phyloP scores from a whole-genome alignment of 768 basidiomycete genomes.

The Macrolepiota fuliginosa region DNA sequence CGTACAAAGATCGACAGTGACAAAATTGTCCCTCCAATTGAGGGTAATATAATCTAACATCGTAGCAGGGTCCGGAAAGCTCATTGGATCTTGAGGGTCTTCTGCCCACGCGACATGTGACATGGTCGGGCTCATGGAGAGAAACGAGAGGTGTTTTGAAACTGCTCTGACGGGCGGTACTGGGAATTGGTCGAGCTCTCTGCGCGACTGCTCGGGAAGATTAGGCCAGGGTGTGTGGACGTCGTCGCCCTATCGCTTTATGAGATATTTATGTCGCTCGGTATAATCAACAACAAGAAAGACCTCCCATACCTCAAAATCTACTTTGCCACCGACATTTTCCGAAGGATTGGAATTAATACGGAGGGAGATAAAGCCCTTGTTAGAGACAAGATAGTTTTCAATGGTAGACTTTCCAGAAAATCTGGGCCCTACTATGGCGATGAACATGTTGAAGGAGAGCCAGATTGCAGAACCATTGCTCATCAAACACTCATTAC shows the following conservation, averaged over 20 bases:
- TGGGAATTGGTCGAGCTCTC: conserved; percentile 10
- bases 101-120: conserved; percentile 25
- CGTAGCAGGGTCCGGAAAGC: conserved; percentile 45
- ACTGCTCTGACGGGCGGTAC: conserved; percentile 3
- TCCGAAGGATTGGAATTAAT: conserved; percentile 24
- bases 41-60: conserved; percentile 76
- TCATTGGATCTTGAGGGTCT: conserved; percentile 20
- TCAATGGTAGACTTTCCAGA: conserved; percentile 62
- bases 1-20: conserved; percentile 71
- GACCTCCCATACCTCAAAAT: conserved; percentile 6
- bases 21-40: conserved; percentile 78
- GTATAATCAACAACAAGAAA: background rate
- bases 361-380: conserved; percentile 54
- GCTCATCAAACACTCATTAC: too few species aligned
- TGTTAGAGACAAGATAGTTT: conserved; percentile 54
- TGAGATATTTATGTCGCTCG: conserved; percentile 2
- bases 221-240: conserved; percentile 9
- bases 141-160: conserved; percentile 37
- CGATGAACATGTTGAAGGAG: conserved; percentile 55
- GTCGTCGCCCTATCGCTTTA: conserved; percentile 5
- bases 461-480: background rate
- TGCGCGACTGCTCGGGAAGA: conserved; percentile 7
- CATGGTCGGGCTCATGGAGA: conserved; percentile 33
- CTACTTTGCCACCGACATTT: background rate
- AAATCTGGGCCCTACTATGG: conserved; percentile 59